Evolutionary conservation across 257 asterid genomes (phyloP).

Genomic region (Capsicum pubescens): DNA sequence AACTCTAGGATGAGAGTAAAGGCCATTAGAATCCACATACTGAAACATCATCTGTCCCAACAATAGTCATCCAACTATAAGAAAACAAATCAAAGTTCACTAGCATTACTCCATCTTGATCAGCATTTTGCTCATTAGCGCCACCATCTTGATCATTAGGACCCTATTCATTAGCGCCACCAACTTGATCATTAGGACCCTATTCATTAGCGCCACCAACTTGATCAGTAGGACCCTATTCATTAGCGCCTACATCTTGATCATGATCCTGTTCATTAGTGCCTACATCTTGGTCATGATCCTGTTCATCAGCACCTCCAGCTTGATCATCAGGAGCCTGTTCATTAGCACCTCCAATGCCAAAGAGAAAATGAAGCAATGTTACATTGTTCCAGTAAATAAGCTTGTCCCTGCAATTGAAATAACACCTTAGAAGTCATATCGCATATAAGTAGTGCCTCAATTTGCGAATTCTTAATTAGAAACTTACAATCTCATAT

Average conservation of each 20-base stretch:
- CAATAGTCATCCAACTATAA: not conserved
- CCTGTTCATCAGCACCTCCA: too few species aligned
- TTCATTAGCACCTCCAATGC: too few species aligned
- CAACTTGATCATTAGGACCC: not conserved
- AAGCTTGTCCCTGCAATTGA: not conserved
- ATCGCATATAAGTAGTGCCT: not conserved
- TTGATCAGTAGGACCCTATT: not conserved
- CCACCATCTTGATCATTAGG: not conserved
- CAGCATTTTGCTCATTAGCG: not conserved
- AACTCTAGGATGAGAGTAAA: not conserved
- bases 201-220: not conserved
- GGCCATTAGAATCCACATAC: not conserved
- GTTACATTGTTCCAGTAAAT: not conserved
- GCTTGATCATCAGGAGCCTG: not conserved
- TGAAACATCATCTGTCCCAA: not conserved
- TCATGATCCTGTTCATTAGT: too few species aligned
- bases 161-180: not conserved
- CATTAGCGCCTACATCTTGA: too few species aligned
- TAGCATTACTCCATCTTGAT: not conserved
- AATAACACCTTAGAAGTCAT: not conserved
- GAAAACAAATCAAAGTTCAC: not conserved
- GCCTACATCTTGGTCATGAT: too few species aligned
- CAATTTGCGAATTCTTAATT: not conserved
- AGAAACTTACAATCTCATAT: not conserved
- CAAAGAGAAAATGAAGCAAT: not conserved